Conservation (phyloP, 805 yeast genomes). For the Ogataea naganishii region DNA sequence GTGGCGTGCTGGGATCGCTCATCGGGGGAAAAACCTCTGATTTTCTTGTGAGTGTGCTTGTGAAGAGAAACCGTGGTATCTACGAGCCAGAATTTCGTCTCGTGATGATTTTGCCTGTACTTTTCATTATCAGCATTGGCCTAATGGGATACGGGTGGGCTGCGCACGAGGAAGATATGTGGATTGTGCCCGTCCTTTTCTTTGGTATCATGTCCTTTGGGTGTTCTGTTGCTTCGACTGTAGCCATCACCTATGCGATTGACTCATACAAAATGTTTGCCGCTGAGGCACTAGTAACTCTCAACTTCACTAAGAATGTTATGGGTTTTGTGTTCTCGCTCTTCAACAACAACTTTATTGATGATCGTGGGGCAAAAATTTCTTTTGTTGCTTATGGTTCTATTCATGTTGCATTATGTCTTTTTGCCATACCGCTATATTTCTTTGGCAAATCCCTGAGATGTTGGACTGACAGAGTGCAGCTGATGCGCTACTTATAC, state of each 20-base stretch:
- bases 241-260: constrained; percentile 51
- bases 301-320: constrained; percentile 45
- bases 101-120: constrained; percentile 43
- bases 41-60: constrained; percentile 33
- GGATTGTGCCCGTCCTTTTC: constrained; percentile 53
- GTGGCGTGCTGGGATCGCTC: constrained; percentile 49
- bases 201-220: constrained; percentile 52
- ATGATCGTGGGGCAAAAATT: constrained; percentile 31
- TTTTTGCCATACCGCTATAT: constrained; percentile 42
- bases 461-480: constrained; percentile 41
- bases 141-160: constrained; percentile 62
- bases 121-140: constrained; percentile 36
- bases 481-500: constrained; percentile 31
- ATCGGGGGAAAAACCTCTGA: constrained; percentile 45
- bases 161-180: constrained; percentile 31
- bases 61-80: constrained; percentile 38
- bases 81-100: constrained; percentile 59
- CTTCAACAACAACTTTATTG: constrained; percentile 41
- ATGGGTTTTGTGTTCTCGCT: constrained; percentile 49
- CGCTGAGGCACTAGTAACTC: constrained; percentile 47
- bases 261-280: constrained; percentile 52
- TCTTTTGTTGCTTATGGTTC: constrained; percentile 45
- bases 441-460: constrained; percentile 44
- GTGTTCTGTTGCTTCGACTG: constrained; percentile 51
- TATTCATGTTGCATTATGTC: constrained; percentile 38